Conservation (phyloP, 2,329 filamentous ascomycete species). For the Parafenestella ontariensis region DNA sequence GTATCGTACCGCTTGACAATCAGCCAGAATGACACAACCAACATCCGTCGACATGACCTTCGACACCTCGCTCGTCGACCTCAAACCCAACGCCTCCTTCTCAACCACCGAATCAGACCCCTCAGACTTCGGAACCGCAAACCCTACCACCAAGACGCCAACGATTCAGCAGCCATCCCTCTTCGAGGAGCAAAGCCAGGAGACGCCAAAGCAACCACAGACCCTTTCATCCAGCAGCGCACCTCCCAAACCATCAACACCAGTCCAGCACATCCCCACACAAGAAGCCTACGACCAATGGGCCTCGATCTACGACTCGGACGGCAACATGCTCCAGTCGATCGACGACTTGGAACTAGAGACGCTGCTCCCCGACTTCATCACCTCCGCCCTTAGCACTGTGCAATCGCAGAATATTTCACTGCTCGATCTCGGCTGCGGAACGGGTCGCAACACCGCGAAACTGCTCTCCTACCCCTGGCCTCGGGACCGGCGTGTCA, state of each 20-base stretch:
- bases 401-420: constrained; percentile 33
- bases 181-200: constrained; percentile 12
- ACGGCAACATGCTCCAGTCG: constrained; percentile 71
- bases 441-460: constrained; percentile 68
- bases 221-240: neutral
- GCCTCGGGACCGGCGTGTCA: constrained; percentile 27
- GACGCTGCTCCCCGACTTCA: constrained; percentile 58
- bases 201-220: constrained; percentile 25
- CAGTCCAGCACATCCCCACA: constrained; percentile 48
- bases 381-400: constrained; percentile 40
- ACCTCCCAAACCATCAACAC: constrained; percentile 24
- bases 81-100: constrained; percentile 41
- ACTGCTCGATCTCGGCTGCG: constrained; percentile 69
- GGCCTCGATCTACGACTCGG: constrained; percentile 67
- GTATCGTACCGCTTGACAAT: neutral
- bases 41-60: constrained; percentile 47
- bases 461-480: constrained; percentile 54
- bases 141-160: constrained; percentile 8
- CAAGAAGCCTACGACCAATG: constrained; percentile 58
- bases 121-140: constrained; percentile 17
- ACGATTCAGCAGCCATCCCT: constrained; percentile 6
- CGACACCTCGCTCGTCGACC: constrained; percentile 48
- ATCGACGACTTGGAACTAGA: constrained; percentile 66
- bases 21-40: constrained; percentile 43
- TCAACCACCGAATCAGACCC: constrained; percentile 46